Evolutionary conservation across 345 rosid species (phyloP).

Genomic region (Ceriops tagal): DNA sequence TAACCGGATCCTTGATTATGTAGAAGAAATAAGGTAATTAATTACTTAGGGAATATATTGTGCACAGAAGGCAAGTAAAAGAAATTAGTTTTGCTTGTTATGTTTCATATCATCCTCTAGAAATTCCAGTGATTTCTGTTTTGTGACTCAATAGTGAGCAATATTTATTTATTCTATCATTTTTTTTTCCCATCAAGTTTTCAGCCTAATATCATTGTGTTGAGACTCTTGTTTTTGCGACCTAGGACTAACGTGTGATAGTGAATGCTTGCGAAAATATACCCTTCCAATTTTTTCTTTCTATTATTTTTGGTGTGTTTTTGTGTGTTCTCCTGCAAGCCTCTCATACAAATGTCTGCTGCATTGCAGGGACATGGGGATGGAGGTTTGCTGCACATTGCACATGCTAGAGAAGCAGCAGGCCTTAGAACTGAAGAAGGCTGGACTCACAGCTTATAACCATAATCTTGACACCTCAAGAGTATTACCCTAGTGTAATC

Average conservation of each 20-base stretch:
- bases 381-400: constrained; percentile 98
- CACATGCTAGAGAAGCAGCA: constrained; percentile 98
- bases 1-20: constrained; percentile 79
- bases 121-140: too few species aligned
- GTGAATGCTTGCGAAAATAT: background rate
- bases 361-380: constrained; percentile 75
- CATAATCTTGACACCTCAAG: constrained; percentile 99
- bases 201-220: background rate
- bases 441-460: constrained; percentile 96
- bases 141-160: too few species aligned
- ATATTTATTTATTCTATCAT: background rate
- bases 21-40: constrained; percentile 80
- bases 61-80: background rate
- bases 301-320: background rate
- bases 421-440: constrained; percentile 87
- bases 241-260: too few species aligned
- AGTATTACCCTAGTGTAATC: constrained; percentile 81
- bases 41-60: constrained; percentile 5
- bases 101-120: background rate
- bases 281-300: background rate
- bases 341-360: constrained; percentile 16
- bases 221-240: background rate
- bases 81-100: background rate
- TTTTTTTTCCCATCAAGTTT: background rate
- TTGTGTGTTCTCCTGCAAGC: background rate